Base-by-base conservation (phyloP, 2,329 filamentous ascomycete species). In the Sclerotinia borealis region DNA sequence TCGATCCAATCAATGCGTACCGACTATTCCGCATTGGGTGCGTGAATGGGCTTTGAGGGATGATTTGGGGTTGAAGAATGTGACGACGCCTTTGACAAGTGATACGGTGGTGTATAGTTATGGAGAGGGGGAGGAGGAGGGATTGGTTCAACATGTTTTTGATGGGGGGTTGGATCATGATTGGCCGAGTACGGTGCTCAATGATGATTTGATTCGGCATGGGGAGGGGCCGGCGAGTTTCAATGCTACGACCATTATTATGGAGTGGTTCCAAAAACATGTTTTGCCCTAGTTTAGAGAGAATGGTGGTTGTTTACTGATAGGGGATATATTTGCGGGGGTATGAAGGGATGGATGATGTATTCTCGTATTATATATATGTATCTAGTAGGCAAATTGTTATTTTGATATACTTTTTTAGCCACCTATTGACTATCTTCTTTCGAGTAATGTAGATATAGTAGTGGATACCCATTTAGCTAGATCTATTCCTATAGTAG, bases 1-100 rank as follows among this genome's bases (percentile, higher is more conserved):
- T 37, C 76, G 79, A 3, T 74, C 76, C 2, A 76, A 76, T 1
- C 78, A 77, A 0, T 77, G 75, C 58, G 66, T 82, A 52, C 81
- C 80, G 1, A 67, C 77, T 0, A 79, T 83, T 39, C 72, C 75
- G 34, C 61, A 66, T 48, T 67, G 51, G 39, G 56, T 66, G 7
- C 48, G 25, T n/a, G 36, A 63, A 17, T 67, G 66, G 64, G 61
- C 66, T 17, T 7, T 48, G 27, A 55, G 66, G 36, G 62, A 67
- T 54, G 39, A 56, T 6, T 43, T 67, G 22, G 55, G 31, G 5
- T 7, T 39, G 19, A 48, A 29, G 4, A 67, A 66, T 58, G 31
- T 50, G 2, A 63, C 64, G 17, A 41, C n/a, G 11, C 0, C 29
- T 29, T 56, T 64, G 56, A 50, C 47, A 0, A 29, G 34, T 4